Conservation (phyloP, 2,329 filamentous ascomycete species). For the Alternaria gansuensis region DNA sequence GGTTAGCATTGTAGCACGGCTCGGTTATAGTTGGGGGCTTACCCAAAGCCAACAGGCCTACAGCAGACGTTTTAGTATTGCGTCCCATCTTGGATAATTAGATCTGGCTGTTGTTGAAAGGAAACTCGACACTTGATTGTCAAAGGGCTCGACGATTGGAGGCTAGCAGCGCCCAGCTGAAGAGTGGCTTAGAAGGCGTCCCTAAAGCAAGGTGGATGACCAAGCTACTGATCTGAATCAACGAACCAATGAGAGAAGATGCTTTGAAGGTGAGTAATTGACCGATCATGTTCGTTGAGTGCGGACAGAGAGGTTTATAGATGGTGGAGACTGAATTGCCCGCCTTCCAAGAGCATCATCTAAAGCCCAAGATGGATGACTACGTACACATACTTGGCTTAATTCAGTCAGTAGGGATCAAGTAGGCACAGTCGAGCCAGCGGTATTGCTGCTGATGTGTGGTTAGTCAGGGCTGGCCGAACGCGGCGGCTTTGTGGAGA, state of each 20-base stretch:
- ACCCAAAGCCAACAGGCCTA: slow-evolving; percentile 43
- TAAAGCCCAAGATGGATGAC: slow-evolving; percentile 11
- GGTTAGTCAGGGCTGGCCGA: slow-evolving; percentile 21
- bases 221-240: slow-evolving; percentile 5
- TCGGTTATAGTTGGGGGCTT: slow-evolving; percentile 9
- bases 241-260: background rate
- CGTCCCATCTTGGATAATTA: slow-evolving; percentile 21
- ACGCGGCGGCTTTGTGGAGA: slow-evolving; percentile 42
- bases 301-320: slow-evolving; percentile 25
- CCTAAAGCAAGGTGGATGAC: slow-evolving; percentile 5
- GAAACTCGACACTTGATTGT: background rate
- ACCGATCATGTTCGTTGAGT: slow-evolving; percentile 18
- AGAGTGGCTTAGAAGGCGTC: background rate
- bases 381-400: slow-evolving; percentile 10
- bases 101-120: slow-evolving; percentile 10
- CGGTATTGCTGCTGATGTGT: slow-evolving; percentile 8
- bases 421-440: background rate
- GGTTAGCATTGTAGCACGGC: slow-evolving; percentile 24
- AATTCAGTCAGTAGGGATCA: slow-evolving; percentile 8
- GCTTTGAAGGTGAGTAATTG: background rate
- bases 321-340: background rate
- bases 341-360: slow-evolving; percentile 6
- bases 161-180: background rate
- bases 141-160: slow-evolving; percentile 4
- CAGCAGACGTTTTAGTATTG: slow-evolving; percentile 21